A percentile compares a stretch with the other conserved stretches of the same genome.
Evolutionary conservation across 1,139 yeast genomes (phyloP).

Genomic region (Kurtzmaniella quercitrusa): DNA sequence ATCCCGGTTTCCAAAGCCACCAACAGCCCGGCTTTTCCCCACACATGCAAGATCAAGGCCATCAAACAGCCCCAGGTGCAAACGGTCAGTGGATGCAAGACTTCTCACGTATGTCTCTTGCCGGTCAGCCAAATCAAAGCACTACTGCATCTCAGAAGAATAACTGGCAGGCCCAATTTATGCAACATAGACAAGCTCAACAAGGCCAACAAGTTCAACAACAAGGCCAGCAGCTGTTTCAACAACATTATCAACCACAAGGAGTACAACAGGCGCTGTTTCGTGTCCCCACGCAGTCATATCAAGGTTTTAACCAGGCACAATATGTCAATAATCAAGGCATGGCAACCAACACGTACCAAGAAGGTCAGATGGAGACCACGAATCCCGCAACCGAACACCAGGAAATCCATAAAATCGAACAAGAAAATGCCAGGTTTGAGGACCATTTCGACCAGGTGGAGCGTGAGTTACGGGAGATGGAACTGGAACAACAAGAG

Average conservation of each 20-base stretch:
- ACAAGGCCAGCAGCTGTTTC: conserved; percentile 13
- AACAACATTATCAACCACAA: conserved; percentile 19
- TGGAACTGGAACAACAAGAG: conserved; percentile 11
- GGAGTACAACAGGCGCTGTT: neutral
- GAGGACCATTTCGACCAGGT: conserved; percentile 35
- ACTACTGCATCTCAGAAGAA: conserved; percentile 7
- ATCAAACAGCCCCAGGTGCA: conserved; percentile 7
- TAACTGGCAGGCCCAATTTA: conserved; percentile 30
- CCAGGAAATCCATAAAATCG: conserved; percentile 26
- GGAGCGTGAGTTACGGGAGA: conserved; percentile 27
- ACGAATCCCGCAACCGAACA: conserved; percentile 21
- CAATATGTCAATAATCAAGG: neutral
- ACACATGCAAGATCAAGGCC: neutral
- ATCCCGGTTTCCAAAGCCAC: conserved; percentile 10
- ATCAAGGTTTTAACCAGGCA: neutral
- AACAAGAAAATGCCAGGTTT: conserved; percentile 24
- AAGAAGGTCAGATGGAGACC: neutral
- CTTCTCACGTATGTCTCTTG: conserved; percentile 21
- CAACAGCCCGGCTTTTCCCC: conserved; percentile 9
- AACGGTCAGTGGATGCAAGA: conserved; percentile 30
- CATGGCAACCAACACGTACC: neutral
- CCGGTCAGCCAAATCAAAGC: conserved; percentile 13
- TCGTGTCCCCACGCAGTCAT: neutral
- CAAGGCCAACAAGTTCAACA: conserved; percentile 3
- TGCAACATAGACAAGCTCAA: conserved; percentile 13